A percentile compares a stretch with the other conserved stretches of the same genome.
These are phyloP conservation scores for Suillus sp. DNA, from an alignment of 768 basidiomycete species.

Conservation along the genomic window DNA sequence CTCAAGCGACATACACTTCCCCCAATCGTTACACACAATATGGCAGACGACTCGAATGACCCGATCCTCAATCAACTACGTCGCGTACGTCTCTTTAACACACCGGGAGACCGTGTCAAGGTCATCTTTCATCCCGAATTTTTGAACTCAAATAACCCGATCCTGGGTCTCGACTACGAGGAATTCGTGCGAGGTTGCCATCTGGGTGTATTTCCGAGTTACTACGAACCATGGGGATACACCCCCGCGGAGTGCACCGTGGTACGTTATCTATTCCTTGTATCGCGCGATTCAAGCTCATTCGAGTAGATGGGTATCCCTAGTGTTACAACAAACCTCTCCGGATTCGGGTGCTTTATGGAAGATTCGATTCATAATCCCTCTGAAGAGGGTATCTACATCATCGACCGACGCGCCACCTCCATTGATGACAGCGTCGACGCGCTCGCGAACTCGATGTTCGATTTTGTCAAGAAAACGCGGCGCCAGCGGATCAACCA, in stretches of 20 bases:
- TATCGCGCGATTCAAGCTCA: conserved; percentile 16
- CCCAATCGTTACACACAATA: conserved; percentile 97
- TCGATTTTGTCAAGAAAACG: conserved; percentile 75
- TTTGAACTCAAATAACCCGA: conserved; percentile 96
- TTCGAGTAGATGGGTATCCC: conserved; percentile 89
- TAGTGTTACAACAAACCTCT: conserved; percentile 94
- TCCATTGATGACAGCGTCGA: conserved; percentile 91
- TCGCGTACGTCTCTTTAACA: conserved; percentile 92
- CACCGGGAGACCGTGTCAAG: conserved; percentile 88
- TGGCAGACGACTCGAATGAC: conserved; percentile 90
- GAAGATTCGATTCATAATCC: conserved; percentile 96
- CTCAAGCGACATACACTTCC: conserved; percentile 94
- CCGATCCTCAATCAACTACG: conserved; percentile 96
- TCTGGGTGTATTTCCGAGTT: conserved; percentile 96
- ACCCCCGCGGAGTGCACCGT: conserved; percentile 99
- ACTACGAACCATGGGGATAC: conserved; percentile 97
- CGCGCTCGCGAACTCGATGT: conserved; percentile 77
- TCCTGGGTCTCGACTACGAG: conserved; percentile 96
- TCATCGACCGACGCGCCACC: conserved; percentile 88
- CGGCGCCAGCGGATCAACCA: conserved; percentile 98
- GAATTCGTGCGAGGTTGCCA: conserved; percentile 99
- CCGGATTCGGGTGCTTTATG: conserved; percentile 98
- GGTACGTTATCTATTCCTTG: conserved; percentile 44
- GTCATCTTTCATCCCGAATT: conserved; percentile 99
- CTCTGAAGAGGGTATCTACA: conserved; percentile 94